Percentiles rank a stretch among this genome's conserved stretches.
Conservation (phyloP, 2,329 filamentous ascomycete species). For the Tolypocladium inflatum region DNA sequence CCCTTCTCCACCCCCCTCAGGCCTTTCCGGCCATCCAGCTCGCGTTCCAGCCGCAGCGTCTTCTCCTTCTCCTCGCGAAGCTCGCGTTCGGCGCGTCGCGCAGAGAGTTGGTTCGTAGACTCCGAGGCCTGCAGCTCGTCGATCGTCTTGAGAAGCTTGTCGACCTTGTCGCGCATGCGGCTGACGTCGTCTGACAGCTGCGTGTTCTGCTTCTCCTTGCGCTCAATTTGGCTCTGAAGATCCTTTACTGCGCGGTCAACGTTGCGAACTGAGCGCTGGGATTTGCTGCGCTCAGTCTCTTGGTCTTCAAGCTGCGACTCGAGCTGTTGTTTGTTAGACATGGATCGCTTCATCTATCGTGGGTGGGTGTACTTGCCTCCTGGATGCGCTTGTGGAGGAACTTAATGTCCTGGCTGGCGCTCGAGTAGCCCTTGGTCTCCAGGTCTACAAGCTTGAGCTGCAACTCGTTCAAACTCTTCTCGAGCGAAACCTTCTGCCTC, state of each 20-base stretch:
- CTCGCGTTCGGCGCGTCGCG: slow-evolving; percentile 81
- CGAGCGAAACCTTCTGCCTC: slow-evolving; percentile 80
- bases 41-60: slow-evolving; percentile 70
- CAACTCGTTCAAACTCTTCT: slow-evolving; percentile 84
- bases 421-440: slow-evolving; percentile 95
- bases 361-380: slow-evolving; percentile 56
- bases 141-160: slow-evolving; percentile 80
- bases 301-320: slow-evolving; percentile 80
- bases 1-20: slow-evolving; percentile 53
- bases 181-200: slow-evolving; percentile 76
- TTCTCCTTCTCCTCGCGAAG: slow-evolving; percentile 83
- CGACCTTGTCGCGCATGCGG: slow-evolving; percentile 82
- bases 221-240: slow-evolving; percentile 82
- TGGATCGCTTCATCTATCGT: not conserved
- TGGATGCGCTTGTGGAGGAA: slow-evolving; percentile 92
- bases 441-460: slow-evolving; percentile 86
- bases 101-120: slow-evolving; percentile 68
- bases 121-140: slow-evolving; percentile 90
- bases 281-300: slow-evolving; percentile 67
- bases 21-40: slow-evolving; percentile 78
- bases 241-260: slow-evolving; percentile 92
- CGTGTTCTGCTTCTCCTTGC: slow-evolving; percentile 77
- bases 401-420: slow-evolving; percentile 86
- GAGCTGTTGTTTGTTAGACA: slow-evolving; percentile 47
- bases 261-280: slow-evolving; percentile 81